Base-by-base conservation (phyloP, 2,329 filamentous ascomycete species). In the Nigrograna mackinnonii region DNA sequence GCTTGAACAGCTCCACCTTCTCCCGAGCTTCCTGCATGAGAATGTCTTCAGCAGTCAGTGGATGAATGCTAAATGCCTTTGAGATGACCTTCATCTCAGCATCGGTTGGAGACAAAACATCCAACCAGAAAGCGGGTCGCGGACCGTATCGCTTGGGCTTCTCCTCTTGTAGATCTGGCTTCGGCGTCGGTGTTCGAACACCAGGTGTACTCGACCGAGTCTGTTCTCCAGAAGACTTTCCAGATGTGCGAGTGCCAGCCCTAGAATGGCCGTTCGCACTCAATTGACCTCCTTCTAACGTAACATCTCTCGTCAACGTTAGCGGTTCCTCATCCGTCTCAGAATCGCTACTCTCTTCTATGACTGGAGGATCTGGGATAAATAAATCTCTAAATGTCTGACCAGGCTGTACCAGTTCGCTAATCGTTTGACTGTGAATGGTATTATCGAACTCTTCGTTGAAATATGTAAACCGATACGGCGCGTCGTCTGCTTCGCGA, bases 391-490 rank as follows among this genome's bases (percentile, higher is more conserved):
- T 80, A 66, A 99, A 99, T 32, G 82, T 87, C 46, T 85, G 81
- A 5, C 90, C 94, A 1, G 89, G 85, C 54, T 96, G 91, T 6
- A 95, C 80, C 16, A 99, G 79, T 65, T 96, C 94, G 2, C 91
- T 95, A 43, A 99, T 96, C 1, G 87, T 94, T 68, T 95, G 89
- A 46, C 91, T 94, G 68, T 99, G 94, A 48, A 99, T 95, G 0
- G 94, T 99, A 67, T 89, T 95, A 58, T 90, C 87, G 42, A 97
- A 90, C 50, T 96, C 90, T 64, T 97, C 94, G 67, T 97, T 97
- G 78, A 99, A 99, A 68, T 99, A 99, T 0, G 94, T 97, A 67
- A 96, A 99, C 19, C 94, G 83, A 66, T 95, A 97, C 0, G 94
- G 94, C 0, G 86, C 84, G 52, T 96, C 92, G 47, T 96, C 91